Evolutionary conservation across 2,329 filamentous ascomycete genomes (phyloP).

Genomic region (Lachnellula occidentalis): DNA sequence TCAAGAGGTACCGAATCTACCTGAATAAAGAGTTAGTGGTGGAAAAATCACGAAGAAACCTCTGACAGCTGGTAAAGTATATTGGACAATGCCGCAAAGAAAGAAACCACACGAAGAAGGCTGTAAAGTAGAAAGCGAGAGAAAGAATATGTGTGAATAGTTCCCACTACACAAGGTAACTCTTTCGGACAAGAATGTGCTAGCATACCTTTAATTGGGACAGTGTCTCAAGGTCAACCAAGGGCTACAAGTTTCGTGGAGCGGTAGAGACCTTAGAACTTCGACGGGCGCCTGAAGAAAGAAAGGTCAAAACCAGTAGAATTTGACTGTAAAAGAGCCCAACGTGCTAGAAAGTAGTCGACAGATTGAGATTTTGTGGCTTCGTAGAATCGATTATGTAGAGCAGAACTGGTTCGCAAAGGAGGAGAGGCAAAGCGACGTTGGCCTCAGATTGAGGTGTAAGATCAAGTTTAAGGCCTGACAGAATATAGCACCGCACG

Average conservation of each 20-base stretch:
- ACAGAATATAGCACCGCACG: neutral
- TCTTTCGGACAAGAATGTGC: neutral
- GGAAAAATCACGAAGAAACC: neutral
- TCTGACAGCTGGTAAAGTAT: neutral
- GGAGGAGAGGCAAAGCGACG: neutral
- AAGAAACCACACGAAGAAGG: neutral
- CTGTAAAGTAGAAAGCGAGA: neutral
- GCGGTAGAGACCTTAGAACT: neutral
- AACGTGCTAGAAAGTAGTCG: neutral
- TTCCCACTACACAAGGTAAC: neutral
- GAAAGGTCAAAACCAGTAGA: neutral
- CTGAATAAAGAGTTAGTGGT: neutral
- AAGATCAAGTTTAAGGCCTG: neutral
- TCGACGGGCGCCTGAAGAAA: neutral
- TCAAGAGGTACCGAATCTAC: neutral
- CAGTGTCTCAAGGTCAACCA: neutral
- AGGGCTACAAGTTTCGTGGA: neutral
- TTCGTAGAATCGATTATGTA: neutral
- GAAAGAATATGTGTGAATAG: neutral
- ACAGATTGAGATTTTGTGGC: neutral
- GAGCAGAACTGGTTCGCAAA: neutral
- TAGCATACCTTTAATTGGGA: neutral
- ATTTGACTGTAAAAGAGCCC: neutral
- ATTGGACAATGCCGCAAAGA: neutral
- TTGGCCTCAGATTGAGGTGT: neutral